Conservation (phyloP, 1,139 yeast genomes). For the Zygoascus hellenicus region DNA sequence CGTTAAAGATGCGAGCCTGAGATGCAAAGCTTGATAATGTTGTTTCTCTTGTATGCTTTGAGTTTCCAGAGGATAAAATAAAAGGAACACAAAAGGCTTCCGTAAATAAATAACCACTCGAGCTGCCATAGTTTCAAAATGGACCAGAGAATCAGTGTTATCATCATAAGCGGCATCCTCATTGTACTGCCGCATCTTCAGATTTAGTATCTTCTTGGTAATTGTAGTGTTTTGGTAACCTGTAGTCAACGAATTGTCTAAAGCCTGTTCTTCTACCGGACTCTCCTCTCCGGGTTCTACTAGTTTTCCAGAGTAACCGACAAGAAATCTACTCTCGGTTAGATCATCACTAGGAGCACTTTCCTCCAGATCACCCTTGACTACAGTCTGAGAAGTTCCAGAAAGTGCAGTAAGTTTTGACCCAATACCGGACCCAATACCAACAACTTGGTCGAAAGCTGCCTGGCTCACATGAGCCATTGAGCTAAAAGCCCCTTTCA, state of each 20-base stretch:
- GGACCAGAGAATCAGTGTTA: neutral
- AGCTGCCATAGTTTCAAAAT: neutral
- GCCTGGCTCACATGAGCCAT: conserved; percentile 17
- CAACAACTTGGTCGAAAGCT: conserved; percentile 24
- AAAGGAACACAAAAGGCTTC: conserved; percentile 26
- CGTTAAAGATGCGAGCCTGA: conserved; percentile 27
- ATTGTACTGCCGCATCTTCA: neutral
- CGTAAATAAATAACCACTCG: conserved; percentile 24
- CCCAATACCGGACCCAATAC: conserved; percentile 11
- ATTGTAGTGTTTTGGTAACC: neutral
- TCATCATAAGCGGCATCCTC: neutral
- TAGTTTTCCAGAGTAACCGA: conserved; percentile 23
- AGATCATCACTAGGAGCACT: conserved; percentile 20
- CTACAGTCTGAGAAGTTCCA: neutral
- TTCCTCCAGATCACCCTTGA: conserved; percentile 7
- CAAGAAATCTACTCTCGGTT: conserved; percentile 23
- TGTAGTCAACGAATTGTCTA: neutral
- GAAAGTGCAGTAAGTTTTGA: neutral
- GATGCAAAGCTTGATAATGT: conserved; percentile 24
- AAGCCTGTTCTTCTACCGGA: neutral
- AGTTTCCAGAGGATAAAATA: conserved; percentile 20
- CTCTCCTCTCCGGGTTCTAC: conserved; percentile 16
- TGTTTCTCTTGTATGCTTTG: conserved; percentile 14
- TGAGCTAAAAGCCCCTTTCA: conserved; percentile 7
- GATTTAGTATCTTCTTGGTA: neutral